A percentile compares a stretch with the other conserved stretches of the same genome.
phyloP scores from a whole-genome alignment of 768 basidiomycete species.

The Rhizopogon salebrosus region DNA sequence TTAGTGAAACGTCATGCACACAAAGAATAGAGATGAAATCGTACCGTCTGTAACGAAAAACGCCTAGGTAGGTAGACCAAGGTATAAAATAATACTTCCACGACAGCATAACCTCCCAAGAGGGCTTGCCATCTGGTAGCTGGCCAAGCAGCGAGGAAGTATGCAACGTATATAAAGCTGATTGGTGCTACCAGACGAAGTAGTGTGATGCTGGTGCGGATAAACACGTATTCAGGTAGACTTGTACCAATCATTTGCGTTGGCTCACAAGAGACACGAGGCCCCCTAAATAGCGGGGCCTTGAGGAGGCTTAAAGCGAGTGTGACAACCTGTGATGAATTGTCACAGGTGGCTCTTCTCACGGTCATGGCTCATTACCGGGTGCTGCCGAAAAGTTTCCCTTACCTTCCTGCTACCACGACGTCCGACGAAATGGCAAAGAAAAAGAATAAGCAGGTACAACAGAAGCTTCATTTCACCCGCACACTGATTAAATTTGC shows the following conservation, averaged over 20 bases:
- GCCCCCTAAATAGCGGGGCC: too few species aligned
- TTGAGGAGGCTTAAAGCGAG: too few species aligned
- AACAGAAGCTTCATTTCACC: conserved; percentile 1
- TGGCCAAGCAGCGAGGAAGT: conserved; percentile 11
- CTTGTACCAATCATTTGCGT: conserved; percentile 42
- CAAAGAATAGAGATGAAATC: background rate
- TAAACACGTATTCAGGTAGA: conserved; percentile 48
- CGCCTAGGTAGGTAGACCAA: conserved; percentile 45
- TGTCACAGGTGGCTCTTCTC: conserved; percentile 7
- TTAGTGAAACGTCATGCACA: background rate
- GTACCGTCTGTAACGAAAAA: conserved; percentile 40
- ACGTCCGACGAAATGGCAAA: conserved; percentile 37
- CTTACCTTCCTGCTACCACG: conserved; percentile 10
- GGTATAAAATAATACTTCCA: conserved; percentile 46
- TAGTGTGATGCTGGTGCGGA: conserved; percentile 37
- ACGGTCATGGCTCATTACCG: conserved; percentile 6
- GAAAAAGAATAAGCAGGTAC: conserved; percentile 50
- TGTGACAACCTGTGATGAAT: background rate
- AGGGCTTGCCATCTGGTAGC: conserved; percentile 3
- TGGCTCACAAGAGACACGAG: background rate
- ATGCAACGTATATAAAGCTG: conserved; percentile 35
- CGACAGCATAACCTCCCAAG: conserved; percentile 29
- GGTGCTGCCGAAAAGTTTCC: conserved; percentile 9
- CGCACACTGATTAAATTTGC: conserved; percentile 2
- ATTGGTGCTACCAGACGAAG: conserved; percentile 48